Conservation (phyloP, 768 basidiomycete species). For the Kwoniella bestiolae region DNA sequence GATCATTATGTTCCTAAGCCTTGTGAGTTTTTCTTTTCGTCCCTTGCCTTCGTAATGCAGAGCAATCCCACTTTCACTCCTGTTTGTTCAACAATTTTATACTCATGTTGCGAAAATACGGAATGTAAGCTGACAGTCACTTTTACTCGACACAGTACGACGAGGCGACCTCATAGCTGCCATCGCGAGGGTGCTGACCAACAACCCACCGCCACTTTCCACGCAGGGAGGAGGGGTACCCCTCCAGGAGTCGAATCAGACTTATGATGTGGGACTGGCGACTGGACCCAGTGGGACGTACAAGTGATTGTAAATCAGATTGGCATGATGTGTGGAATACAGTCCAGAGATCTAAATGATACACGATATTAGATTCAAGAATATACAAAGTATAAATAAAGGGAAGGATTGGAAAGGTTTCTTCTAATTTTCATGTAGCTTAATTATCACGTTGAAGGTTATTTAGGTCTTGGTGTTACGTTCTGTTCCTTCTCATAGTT, state of each 20-base stretch:
- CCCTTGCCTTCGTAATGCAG: too few species aligned
- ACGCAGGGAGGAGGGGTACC: slow-evolving; percentile 6
- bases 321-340: background rate
- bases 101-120: too few species aligned
- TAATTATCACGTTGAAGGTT: background rate
- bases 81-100: too few species aligned
- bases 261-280: slow-evolving; percentile 4
- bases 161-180: slow-evolving; percentile 54
- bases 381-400: background rate
- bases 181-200: slow-evolving; percentile 49
- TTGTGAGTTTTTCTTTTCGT: slow-evolving; percentile 3
- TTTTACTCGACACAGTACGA: slow-evolving; percentile 31
- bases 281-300: slow-evolving; percentile 1
- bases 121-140: too few species aligned
- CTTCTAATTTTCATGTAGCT: background rate
- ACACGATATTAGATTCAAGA: background rate
- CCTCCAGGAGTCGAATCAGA: slow-evolving; percentile 5
- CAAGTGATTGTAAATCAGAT: background rate
- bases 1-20: slow-evolving; percentile 24
- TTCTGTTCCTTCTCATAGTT: background rate
- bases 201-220: slow-evolving; percentile 2
- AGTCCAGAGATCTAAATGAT: background rate
- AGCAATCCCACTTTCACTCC: too few species aligned
- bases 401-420: background rate
- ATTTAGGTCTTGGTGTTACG: background rate